Evolutionary conservation across 1,139 yeast species (phyloP).

Genomic region (Lodderomyces metapsilosis): DNA sequence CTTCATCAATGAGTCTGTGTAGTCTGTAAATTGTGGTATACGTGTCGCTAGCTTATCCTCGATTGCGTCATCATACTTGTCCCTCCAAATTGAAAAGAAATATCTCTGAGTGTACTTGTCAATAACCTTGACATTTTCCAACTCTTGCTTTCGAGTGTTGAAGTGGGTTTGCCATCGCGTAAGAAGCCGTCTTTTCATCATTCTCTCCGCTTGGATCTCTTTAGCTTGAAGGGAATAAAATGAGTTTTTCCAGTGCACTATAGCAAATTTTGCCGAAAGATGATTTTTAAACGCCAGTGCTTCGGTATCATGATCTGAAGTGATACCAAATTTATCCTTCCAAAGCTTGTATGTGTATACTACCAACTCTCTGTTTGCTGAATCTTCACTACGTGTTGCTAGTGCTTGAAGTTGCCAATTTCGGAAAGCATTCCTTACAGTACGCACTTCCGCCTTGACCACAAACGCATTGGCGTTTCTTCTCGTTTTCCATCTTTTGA

Average conservation of each 20-base stretch:
- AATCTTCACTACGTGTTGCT: not conserved
- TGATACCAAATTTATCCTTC: not conserved
- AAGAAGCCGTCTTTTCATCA: not conserved
- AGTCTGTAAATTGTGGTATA: not conserved
- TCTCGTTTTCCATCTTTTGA: not conserved
- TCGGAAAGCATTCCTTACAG: not conserved
- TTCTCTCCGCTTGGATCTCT: not conserved
- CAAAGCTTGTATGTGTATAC: not conserved
- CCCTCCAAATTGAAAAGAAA: not conserved
- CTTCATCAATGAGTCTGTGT: not conserved
- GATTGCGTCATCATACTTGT: not conserved
- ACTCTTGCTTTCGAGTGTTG: not conserved
- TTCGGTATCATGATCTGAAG: not conserved
- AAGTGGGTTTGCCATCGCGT: not conserved
- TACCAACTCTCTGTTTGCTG: not conserved
- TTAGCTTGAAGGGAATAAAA: not conserved
- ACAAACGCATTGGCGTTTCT: not conserved
- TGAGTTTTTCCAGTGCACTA: not conserved
- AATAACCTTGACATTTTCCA: not conserved
- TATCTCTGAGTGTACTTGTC: not conserved
- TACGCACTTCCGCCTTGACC: not conserved
- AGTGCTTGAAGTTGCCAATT: not conserved
- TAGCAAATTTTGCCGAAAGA: not conserved
- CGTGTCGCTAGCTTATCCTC: not conserved
- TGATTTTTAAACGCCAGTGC: not conserved